Evolutionary conservation across 768 basidiomycete species (phyloP).

Genomic region (Russula lepida): DNA sequence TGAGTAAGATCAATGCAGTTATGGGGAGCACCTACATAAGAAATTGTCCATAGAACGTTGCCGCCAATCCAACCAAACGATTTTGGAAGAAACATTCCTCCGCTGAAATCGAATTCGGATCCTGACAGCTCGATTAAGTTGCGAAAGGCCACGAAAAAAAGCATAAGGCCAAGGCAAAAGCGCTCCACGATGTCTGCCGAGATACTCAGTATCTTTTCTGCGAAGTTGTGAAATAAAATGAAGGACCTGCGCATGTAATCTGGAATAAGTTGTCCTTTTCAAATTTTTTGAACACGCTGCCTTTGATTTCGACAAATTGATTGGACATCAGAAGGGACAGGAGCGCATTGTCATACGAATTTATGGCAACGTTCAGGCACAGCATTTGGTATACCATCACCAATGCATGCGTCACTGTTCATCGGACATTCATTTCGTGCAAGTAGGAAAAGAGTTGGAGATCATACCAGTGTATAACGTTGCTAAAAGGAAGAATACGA

Average conservation of each 20-base stretch:
- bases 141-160: conserved; percentile 82
- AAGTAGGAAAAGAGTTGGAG: conserved; percentile 21
- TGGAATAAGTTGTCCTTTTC: conserved; percentile 99
- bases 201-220: neutral
- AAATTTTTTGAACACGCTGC: conserved; percentile 98
- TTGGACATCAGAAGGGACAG: conserved; percentile 92
- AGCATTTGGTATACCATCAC: conserved; percentile 95
- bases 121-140: conserved; percentile 93
- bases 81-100: conserved; percentile 67
- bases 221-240: neutral
- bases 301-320: conserved; percentile 99
- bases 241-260: conserved; percentile 87
- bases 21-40: conserved; percentile 53
- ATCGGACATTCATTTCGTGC: neutral
- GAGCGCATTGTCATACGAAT: conserved; percentile 94
- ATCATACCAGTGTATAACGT: conserved; percentile 67
- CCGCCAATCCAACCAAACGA: conserved; percentile 81
- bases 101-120: conserved; percentile 70
- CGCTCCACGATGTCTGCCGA: conserved; percentile 89
- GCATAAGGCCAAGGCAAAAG: conserved; percentile 87
- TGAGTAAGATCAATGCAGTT: neutral
- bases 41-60: conserved; percentile 78
- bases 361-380: conserved; percentile 92
- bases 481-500: conserved; percentile 78
- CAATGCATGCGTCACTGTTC: conserved; percentile 78